Evolutionary conservation across 495 filamentous ascomycete genomes (phyloP).

Genomic region (Patellaria atrata): DNA sequence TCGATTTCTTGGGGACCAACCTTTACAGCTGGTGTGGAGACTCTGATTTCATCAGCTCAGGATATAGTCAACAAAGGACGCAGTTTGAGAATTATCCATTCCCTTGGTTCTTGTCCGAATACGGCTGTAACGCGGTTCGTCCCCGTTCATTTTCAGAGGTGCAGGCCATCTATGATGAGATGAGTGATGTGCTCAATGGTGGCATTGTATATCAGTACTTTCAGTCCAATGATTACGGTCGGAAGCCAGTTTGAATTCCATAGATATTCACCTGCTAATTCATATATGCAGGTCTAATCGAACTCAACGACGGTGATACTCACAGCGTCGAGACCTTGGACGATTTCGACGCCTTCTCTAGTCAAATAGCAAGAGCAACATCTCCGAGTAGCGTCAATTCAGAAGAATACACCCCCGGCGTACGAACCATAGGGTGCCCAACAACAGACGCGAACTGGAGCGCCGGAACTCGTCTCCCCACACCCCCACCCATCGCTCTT

Average conservation of each 20-base stretch:
- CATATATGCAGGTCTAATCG: constrained; percentile 1
- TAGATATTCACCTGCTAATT: background rate
- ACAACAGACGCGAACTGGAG: too few species aligned
- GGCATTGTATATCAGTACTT: constrained; percentile 15
- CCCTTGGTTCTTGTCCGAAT: constrained; percentile 13
- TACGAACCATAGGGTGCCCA: constrained; percentile 4
- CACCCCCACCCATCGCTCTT: constrained; percentile 1
- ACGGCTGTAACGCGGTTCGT: constrained; percentile 2
- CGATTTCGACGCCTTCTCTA: constrained; percentile 64
- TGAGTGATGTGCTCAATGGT: constrained; percentile 11
- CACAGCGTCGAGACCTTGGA: constrained; percentile 41
- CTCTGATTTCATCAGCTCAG: constrained; percentile 4
- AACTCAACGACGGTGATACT: constrained; percentile 8
- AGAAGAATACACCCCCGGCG: constrained; percentile 3
- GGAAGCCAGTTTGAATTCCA: constrained; percentile 1
- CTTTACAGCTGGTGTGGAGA: constrained; percentile 9
- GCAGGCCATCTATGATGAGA: constrained; percentile 11
- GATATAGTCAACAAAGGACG: constrained; percentile 7
- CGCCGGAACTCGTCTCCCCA: too few species aligned
- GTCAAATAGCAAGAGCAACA: constrained; percentile 54
- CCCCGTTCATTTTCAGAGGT: constrained; percentile 2
- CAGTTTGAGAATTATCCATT: constrained; percentile 7
- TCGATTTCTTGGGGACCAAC: constrained; percentile 12
- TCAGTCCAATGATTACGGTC: constrained; percentile 7
- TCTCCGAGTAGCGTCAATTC: constrained; percentile 8